Evolutionary conservation across 2,329 filamentous ascomycete species (phyloP).

Genomic region (Sphaceloma murrayae): DNA sequence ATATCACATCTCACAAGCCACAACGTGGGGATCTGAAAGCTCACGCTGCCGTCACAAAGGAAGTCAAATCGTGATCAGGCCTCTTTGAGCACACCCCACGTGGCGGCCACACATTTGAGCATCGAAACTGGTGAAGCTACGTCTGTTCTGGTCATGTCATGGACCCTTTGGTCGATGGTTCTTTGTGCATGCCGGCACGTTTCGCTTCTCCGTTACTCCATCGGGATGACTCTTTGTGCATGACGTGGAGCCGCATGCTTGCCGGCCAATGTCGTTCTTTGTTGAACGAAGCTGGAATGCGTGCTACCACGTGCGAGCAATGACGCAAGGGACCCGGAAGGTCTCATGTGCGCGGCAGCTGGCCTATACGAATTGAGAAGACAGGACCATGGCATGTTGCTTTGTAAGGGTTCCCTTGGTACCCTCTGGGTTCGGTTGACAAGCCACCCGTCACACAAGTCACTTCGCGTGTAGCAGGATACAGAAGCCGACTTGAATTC

Average conservation of each 20-base stretch:
- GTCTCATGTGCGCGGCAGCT: too few relatives aligned
- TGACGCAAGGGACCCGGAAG: too few relatives aligned
- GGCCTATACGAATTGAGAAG: too few relatives aligned
- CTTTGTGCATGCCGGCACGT: neutral
- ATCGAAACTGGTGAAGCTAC: too few relatives aligned
- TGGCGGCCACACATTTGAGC: neutral
- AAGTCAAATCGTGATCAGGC: neutral
- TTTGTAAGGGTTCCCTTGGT: too few relatives aligned
- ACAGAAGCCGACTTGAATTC: too few relatives aligned
- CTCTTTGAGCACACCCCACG: neutral
- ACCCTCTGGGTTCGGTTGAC: too few relatives aligned
- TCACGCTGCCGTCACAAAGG: neutral
- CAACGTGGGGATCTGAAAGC: neutral
- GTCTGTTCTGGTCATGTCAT: too few relatives aligned
- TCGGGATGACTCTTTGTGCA: constrained; percentile 1
- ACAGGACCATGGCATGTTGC: too few relatives aligned
- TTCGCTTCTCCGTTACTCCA: constrained; percentile 1
- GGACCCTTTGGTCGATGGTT: too few relatives aligned
- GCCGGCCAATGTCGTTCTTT: neutral
- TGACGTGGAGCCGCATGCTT: neutral
- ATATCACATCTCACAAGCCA: neutral
- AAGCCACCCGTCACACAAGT: neutral
- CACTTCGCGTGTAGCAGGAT: neutral
- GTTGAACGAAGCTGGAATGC: neutral
- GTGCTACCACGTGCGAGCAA: neutral